Evolutionary conservation across 2,329 filamentous ascomycete genomes (phyloP), one percentile per base, ranked within the genome.

Genomic region (Trichoderma semiorbis): DNA sequence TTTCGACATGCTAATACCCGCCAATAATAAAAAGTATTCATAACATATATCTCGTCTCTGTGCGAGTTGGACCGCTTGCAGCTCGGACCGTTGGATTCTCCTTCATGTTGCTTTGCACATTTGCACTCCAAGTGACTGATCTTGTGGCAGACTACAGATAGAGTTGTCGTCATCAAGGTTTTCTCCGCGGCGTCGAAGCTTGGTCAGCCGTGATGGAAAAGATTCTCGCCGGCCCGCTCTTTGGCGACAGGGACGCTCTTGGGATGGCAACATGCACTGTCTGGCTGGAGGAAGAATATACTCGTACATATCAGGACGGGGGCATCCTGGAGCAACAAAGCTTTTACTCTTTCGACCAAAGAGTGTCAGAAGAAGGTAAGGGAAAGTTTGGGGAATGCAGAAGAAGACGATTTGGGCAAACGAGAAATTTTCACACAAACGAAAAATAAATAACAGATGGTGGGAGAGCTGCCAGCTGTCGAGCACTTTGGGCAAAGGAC

Each of bases 151-250:
- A 39, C 36, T 5, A 39, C 14, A 39, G 36, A 39, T 39, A 39
- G 18, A 34, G 28, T n/a, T 58, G 28, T 28, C 30, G 28, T 50
- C 43, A 21, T n/a, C 43, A 50, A 50, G 18, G 8, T 21, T n/a
- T 32, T 30, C 18, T n/a, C 28, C 30, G 5, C 55, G 18, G 16
- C n/a, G 32, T 12, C 28, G 36, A 28, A 39, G 50, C 30, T 67
- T 57, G 30, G 64, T 39, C 32, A 57, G 64, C 64, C 21, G 14
- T 11, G 24, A 43, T 30, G 64, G 50, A 67, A 57, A 67, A 67
- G 50, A 58, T 67, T 57, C 64, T 58, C 50, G 50, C 28, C 4
- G 50, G 50, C 64, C 64, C 64, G 64, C 64, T 67, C 32, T 67
- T 57, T 21, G 24, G 26, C 36, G 64, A 58, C 64, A 67, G 50